Percentiles rank a stretch among this genome's conserved stretches.
Evolutionary conservation across 176 grass and related monocot genomes (phyloP).

Genomic region (Miscanthus lutarioriparius): DNA sequence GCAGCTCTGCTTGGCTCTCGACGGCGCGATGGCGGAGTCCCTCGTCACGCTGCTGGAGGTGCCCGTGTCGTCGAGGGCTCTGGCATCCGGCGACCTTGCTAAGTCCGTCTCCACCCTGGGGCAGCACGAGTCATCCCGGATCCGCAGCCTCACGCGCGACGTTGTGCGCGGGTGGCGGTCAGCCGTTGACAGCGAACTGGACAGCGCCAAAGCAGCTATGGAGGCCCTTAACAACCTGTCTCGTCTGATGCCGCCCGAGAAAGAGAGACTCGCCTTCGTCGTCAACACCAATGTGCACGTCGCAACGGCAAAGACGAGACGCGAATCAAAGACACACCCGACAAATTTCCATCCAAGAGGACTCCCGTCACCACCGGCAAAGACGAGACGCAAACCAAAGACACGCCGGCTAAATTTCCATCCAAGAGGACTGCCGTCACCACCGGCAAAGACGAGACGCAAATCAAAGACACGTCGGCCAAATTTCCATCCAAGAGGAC

Average conservation of each 20-base stretch:
- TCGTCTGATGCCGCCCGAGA: background rate
- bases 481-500: background rate
- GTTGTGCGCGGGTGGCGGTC: background rate
- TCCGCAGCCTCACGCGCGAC: background rate
- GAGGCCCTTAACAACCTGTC: background rate
- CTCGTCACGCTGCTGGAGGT: background rate
- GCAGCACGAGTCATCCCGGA: background rate
- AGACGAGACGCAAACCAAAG: no score
- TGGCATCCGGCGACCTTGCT: no score
- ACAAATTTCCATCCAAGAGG: no score
- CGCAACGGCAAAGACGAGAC: no score
- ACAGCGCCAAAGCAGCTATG: background rate
- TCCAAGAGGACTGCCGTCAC: background rate
- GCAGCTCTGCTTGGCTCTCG: background rate
- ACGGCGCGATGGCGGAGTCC: no score
- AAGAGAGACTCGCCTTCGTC: background rate
- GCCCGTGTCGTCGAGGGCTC: background rate
- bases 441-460: background rate
- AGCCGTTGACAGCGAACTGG: background rate
- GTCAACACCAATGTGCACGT: no score
- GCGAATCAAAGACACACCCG: no score
- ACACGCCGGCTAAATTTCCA: no score
- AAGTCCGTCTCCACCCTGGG: background rate
- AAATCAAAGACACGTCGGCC: no score
- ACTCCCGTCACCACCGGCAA: background rate